A percentile compares a stretch with the other conserved stretches of the same genome.
These are phyloP conservation scores for Arabidopsis suecica DNA, from an alignment of 345 rosid species.

Conservation along the genomic window DNA sequence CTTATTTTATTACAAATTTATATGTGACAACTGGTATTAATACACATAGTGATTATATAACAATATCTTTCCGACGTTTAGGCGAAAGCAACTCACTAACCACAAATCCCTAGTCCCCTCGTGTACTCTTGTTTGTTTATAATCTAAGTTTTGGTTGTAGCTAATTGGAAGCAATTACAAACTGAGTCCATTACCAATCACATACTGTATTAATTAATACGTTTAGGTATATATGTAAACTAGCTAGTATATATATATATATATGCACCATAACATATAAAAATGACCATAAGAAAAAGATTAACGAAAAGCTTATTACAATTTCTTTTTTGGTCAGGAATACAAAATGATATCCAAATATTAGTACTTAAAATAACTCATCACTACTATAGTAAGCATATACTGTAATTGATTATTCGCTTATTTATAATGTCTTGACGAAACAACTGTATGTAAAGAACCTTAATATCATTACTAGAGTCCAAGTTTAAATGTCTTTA, in stretches of 20 bases:
- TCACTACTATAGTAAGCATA: neutral
- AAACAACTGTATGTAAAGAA: neutral
- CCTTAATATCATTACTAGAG: neutral
- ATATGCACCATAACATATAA: neutral
- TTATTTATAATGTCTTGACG: neutral
- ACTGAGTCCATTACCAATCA: neutral
- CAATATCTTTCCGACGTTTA: constrained; percentile 15
- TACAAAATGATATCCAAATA: neutral
- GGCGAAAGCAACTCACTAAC: constrained; percentile 39
- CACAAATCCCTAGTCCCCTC: constrained; percentile 5
- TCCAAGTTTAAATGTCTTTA: neutral
- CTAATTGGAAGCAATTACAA: constrained; percentile 25
- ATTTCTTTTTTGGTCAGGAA: neutral
- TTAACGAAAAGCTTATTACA: neutral
- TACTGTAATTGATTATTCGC: neutral
- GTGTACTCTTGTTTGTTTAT: constrained; percentile 29
- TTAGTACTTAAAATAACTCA: neutral
- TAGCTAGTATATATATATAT: neutral
- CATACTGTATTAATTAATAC: neutral
- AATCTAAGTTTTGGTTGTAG: constrained; percentile 30
- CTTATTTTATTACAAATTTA: constrained; percentile 1
- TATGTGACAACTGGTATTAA: constrained; percentile 1
- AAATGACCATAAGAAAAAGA: neutral
- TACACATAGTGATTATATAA: constrained; percentile 11
- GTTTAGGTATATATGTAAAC: neutral